Conservation (phyloP, 2,329 filamentous ascomycete genomes). For the Verticillium nubilum region DNA sequence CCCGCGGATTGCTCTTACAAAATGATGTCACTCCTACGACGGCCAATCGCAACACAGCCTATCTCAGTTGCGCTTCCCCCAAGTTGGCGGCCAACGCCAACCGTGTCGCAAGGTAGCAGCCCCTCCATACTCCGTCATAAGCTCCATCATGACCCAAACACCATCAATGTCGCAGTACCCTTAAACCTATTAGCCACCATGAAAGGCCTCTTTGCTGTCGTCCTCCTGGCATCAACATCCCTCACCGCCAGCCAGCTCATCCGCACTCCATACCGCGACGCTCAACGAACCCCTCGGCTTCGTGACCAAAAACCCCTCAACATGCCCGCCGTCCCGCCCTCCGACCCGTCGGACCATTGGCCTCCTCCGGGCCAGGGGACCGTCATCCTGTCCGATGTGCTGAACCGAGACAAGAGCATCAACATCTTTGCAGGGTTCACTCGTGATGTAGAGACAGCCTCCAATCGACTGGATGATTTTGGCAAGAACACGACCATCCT, state of each 20-base stretch:
- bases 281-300: not conserved
- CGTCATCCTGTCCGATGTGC: conserved; percentile 77
- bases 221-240: conserved; percentile 3
- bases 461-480: conserved; percentile 61
- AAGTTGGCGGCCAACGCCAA: not conserved
- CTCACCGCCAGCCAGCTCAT: not conserved
- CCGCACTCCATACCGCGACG: not conserved
- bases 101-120: not conserved
- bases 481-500: conserved; percentile 74
- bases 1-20: not conserved
- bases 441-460: conserved; percentile 66
- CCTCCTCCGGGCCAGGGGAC: conserved; percentile 30
- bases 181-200: conserved; percentile 4
- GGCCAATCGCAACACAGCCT: not conserved
- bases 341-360: conserved; percentile 17
- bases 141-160: not conserved
- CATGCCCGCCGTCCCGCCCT: conserved; percentile 18
- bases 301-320: conserved; percentile 11
- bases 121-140: not conserved
- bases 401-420: conserved; percentile 71
- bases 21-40: not conserved
- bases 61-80: not conserved
- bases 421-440: conserved; percentile 81
- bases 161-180: not conserved
- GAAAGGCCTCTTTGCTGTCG: conserved; percentile 7